A percentile compares a stretch with the other conserved stretches of the same genome.
Evolutionary conservation across 2,329 filamentous ascomycete genomes (phyloP).

Genomic region (Lecanosticta acicola): DNA sequence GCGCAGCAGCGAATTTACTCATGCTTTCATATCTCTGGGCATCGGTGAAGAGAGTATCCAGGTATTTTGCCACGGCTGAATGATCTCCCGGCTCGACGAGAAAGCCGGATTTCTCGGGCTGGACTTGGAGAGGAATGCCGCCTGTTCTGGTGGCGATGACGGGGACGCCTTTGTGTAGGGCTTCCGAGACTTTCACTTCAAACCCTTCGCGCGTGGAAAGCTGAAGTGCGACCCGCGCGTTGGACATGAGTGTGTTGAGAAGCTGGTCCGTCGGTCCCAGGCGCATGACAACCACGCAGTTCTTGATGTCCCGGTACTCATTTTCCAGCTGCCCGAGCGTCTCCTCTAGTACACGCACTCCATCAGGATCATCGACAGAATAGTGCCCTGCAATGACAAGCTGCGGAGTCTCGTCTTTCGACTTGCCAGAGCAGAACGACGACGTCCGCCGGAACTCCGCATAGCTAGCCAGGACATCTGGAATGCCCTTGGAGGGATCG

Average conservation of each 20-base stretch:
- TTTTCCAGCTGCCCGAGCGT: conserved; percentile 62
- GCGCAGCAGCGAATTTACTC: conserved; percentile 45
- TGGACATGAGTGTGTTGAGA: conserved; percentile 68
- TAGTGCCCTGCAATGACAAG: conserved; percentile 73
- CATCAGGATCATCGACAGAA: conserved; percentile 76
- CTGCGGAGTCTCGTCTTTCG: conserved; percentile 55
- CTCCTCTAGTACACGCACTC: conserved; percentile 63
- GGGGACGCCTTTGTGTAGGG: conserved; percentile 71
- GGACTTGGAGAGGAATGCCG: conserved; percentile 75
- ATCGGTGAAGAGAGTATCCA: conserved; percentile 62
- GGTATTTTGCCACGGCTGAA: conserved; percentile 61
- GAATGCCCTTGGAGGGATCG: conserved; percentile 76
- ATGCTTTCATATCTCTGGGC: conserved; percentile 52
- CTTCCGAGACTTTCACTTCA: conserved; percentile 81
- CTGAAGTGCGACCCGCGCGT: conserved; percentile 68
- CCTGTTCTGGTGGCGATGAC: conserved; percentile 70
- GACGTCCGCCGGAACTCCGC: conserved; percentile 58
- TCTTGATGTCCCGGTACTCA: conserved; percentile 50
- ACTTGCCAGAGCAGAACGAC: conserved; percentile 49
- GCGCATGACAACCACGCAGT: conserved; percentile 68
- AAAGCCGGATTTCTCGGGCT: conserved; percentile 66
- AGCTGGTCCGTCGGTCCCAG: conserved; percentile 73
- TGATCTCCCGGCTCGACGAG: conserved; percentile 67
- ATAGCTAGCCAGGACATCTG: conserved; percentile 70
- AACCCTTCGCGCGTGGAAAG: conserved; percentile 78